These are phyloP conservation scores for Dittrichia graveolens DNA, from an alignment of 129 eudicot species.

Conservation along the genomic window DNA sequence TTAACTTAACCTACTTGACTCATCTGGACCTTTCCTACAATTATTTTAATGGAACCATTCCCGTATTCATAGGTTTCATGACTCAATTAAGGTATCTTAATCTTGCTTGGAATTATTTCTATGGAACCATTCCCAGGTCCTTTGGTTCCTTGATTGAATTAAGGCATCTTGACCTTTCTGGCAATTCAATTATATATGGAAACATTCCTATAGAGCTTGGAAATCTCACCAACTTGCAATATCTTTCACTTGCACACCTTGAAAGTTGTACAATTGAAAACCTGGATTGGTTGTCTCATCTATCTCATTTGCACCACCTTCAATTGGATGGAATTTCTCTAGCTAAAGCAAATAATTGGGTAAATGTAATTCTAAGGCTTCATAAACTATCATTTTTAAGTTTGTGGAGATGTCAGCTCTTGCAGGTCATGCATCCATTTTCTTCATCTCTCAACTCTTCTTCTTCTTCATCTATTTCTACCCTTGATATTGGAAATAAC, in stretches of 20 bases:
- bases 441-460: not conserved
- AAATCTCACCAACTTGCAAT: constrained; percentile 1
- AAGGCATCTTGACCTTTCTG: not conserved
- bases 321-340: constrained; percentile 9
- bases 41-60: constrained; percentile 14
- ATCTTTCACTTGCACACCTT: not conserved
- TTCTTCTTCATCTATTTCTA: not conserved
- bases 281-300: constrained; percentile 1
- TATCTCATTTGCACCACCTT: not conserved
- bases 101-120: not conserved
- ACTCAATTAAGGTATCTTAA: not conserved
- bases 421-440: not conserved
- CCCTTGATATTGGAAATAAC: not conserved
- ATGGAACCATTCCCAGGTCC: not conserved
- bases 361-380: not conserved
- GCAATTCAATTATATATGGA: not conserved
- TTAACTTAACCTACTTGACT: constrained; percentile 21
- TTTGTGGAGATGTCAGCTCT: not conserved
- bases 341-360: constrained; percentile 15
- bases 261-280: not conserved
- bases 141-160: not conserved
- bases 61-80: not conserved
- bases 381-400: not conserved
- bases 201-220: constrained; percentile 13
- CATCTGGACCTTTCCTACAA: not conserved